Evolutionary conservation across 2,329 filamentous ascomycete genomes (phyloP), one percentile per base, ranked within the genome.

Genomic region (Pyrenophora teres): DNA sequence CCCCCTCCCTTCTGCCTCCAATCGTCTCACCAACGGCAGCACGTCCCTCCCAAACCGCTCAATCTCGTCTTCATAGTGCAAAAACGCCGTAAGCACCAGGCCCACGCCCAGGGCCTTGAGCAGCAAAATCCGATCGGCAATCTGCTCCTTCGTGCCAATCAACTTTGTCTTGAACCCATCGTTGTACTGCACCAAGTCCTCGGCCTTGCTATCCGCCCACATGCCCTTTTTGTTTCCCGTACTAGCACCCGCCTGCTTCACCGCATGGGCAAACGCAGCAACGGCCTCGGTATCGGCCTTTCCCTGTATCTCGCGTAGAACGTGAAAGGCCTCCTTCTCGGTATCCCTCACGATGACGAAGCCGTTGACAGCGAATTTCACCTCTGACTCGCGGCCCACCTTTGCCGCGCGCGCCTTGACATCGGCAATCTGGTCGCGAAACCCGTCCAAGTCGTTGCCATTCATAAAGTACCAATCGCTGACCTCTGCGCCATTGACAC

Each of bases 381-480:
- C 75, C 50, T 80, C 59, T 16, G 74, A 68, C 43, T 76, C 76
- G 2, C 79, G 74, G 8, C 76, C 76, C 9, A 76, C 65, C 52
- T 76, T 76, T 46, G 70, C 70, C 2, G 80, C 79, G 0, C 78
- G 71, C 39, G 74, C 74, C 47, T 76, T 77, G 3, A 82, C 79
- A 53, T 81, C 79, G 1, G 66, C 66, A 37, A 82, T 82, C 60
- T 82, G 80, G 8, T 68, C 67, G 37, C 78, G 74, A 64, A 82
- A 81, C 2, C 79, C 79, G 44, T 81, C 79, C 8, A 82, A 74
- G 2, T 80, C 79, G 59, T 82, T 82, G n/a, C 80, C 79, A 58
- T 82, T 82, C 79, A 82, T 82, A 59, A 82, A 82, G 57, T 82
- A 82, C 68, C 78, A 81, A 51, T 81, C 79, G 2, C 71, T 76